Base-by-base conservation (phyloP, 352 stramenopile species). In the Pilasporangium apinafurcum region DNA sequence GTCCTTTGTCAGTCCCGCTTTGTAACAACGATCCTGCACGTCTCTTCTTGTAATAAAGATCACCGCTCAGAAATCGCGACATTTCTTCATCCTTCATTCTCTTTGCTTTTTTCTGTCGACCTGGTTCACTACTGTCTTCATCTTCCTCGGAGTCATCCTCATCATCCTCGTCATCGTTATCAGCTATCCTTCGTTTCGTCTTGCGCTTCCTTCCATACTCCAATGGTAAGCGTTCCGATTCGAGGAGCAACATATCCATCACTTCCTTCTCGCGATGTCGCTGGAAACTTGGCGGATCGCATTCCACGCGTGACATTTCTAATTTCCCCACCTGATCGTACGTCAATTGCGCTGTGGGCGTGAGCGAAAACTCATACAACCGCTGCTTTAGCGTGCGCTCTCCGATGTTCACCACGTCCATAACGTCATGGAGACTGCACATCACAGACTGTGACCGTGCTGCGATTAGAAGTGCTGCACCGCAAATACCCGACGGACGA, bases 341-440 rank as follows among this genome's bases (percentile, higher is more conserved):
- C 5, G 93, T 98, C 28, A 99, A 67, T 45, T 85, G 84, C 8
- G 94, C 96, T 35, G 86, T 96, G 0, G 93, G 94, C 17, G 96
- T 99, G 10, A 87, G 62, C 46, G 97, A 95, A 61, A 99, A 99
- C 65, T 99, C 96, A 44, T 87, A 92, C 33, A 99, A 74, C 2
- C 96, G 90, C 53, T 92, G 96, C 42, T 89, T 95, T 0, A 99
- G 79, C 28, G 96, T 99, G 29, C 95, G 74, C 39, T 98, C 95
- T 56, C 94, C 97, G 31, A 99, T 97, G 51, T 95, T 95, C 3
- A 99, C 77, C 24, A 98, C 93, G 41, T 89, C 77, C 68, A 89
- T 89, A 18, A 92, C 81, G 41, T 92, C 74, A 44, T 87, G 68
- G 14, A 92, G 58, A 50, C 60, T 91, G 50, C 86, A 92, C 55